Evolutionary conservation across 2,329 filamentous ascomycete species (phyloP).

Genomic region (Phaeophleospora eucalypticola): DNA sequence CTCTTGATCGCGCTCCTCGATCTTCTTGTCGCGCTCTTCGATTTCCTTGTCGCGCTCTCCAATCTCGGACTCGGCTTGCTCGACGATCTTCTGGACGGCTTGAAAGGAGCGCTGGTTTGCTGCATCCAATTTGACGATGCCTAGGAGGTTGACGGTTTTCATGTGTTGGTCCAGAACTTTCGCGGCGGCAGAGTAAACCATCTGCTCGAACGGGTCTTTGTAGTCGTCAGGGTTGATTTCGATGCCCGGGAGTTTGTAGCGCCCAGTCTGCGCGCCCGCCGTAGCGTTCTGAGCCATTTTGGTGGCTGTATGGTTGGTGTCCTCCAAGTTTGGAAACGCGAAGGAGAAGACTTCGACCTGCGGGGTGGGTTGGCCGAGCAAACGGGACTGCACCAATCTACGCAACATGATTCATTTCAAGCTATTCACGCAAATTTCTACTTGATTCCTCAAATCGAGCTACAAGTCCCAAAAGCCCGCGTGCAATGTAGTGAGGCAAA

Average conservation of each 20-base stretch:
- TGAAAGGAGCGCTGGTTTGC: neutral
- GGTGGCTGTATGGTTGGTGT: no score
- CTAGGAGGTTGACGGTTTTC: neutral
- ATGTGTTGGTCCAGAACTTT: neutral
- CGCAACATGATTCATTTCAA: no score
- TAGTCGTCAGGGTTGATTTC: neutral
- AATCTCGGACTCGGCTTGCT: neutral
- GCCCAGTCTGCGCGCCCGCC: no score
- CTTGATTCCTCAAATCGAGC: no score
- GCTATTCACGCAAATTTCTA: no score
- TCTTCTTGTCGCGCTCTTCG: neutral
- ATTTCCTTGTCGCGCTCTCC: neutral
- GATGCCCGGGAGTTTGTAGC: neutral
- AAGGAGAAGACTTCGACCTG: no score
- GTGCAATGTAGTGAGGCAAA: no score
- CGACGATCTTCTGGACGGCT: neutral
- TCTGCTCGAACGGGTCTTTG: neutral
- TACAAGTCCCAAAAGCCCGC: no score
- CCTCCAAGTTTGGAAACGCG: no score
- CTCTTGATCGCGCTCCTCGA: neutral
- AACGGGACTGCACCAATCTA: no score
- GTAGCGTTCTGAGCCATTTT: no score
- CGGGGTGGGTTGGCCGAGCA: no score
- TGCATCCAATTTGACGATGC: neutral
- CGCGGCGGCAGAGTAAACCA: neutral